phyloP scores from a whole-genome alignment of 2,329 filamentous ascomycete genomes.

The Aureobasidium pullulans region DNA sequence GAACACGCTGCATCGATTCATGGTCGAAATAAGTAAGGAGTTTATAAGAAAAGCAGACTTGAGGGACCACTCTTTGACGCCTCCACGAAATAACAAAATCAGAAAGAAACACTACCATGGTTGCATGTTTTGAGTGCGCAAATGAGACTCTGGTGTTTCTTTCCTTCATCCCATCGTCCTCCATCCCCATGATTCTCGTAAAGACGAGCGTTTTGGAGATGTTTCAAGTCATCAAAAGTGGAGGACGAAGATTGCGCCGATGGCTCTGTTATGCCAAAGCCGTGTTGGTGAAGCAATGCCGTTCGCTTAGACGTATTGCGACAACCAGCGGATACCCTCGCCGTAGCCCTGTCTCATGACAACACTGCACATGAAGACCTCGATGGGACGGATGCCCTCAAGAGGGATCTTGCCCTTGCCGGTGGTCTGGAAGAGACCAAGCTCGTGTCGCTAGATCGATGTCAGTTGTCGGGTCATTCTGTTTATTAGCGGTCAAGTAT shows the following conservation, averaged over 20 bases:
- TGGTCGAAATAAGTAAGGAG: not conserved
- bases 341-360: conserved; percentile 95
- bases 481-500: not conserved
- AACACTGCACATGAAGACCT: conserved; percentile 98
- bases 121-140: not conserved
- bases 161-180: not conserved
- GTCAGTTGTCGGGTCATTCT: too few species aligned
- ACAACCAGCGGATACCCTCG: conserved; percentile 81
- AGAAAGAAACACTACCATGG: not conserved
- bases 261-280: not conserved
- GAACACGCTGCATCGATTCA: not conserved
- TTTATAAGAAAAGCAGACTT: not conserved
- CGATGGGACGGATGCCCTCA: conserved; percentile 88
- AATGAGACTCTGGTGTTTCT: not conserved
- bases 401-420: conserved; percentile 91
- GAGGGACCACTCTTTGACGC: conserved; percentile 1
- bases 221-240: not conserved
- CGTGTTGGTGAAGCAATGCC: not conserved
- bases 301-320: conserved; percentile 10
- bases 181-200: too few species aligned
- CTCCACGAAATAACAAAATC: not conserved
- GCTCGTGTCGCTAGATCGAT: conserved; percentile 56
- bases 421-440: conserved; percentile 84
- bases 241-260: not conserved
- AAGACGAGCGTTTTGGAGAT: not conserved